Percentiles rank a stretch among this genome's conserved stretches.
Evolutionary conservation across 2,329 filamentous ascomycete genomes (phyloP).

Genomic region (Xylaria sp.): DNA sequence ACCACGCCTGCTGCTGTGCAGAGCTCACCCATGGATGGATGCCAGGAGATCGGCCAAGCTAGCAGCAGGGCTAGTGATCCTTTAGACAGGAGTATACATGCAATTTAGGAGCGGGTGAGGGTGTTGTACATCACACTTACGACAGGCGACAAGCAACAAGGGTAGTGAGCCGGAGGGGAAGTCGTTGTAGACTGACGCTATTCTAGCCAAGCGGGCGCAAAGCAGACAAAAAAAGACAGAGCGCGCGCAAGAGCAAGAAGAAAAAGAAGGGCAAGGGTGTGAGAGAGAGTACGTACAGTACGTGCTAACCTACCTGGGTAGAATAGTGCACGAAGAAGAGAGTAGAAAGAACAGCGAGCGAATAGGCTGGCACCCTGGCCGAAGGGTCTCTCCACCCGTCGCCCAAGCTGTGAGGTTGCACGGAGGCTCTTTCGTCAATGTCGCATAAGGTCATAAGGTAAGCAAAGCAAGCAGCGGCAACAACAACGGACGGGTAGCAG

Average conservation of each 20-base stretch:
- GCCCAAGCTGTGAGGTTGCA: slow-evolving; percentile 40
- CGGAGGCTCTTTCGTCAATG: slow-evolving; percentile 48
- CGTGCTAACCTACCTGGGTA: neutral
- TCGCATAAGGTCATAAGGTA: slow-evolving; percentile 29
- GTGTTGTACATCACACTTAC: neutral
- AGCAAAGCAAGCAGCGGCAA: slow-evolving; percentile 31
- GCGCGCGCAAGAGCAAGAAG: neutral
- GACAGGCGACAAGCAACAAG: neutral
- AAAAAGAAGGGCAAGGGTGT: slow-evolving; percentile 4
- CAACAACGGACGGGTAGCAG: slow-evolving; percentile 20
- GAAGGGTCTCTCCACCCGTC: slow-evolving; percentile 26
- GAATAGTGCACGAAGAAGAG: neutral
- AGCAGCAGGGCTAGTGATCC: slow-evolving; percentile 37
- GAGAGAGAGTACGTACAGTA: slow-evolving; percentile 7
- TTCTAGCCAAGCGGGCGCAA: slow-evolving; percentile 12
- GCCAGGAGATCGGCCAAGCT: slow-evolving; percentile 23
- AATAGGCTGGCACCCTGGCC: neutral
- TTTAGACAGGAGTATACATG: slow-evolving; percentile 18
- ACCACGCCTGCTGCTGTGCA: neutral
- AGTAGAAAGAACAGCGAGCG: neutral
- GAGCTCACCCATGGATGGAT: slow-evolving; percentile 24
- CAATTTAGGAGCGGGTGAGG: neutral
- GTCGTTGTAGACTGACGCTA: neutral
- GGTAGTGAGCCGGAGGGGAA: slow-evolving; percentile 12
- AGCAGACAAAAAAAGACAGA: neutral